phyloP scores from a whole-genome alignment of 2,329 filamentous ascomycete species.

The Nakataea oryzae region DNA sequence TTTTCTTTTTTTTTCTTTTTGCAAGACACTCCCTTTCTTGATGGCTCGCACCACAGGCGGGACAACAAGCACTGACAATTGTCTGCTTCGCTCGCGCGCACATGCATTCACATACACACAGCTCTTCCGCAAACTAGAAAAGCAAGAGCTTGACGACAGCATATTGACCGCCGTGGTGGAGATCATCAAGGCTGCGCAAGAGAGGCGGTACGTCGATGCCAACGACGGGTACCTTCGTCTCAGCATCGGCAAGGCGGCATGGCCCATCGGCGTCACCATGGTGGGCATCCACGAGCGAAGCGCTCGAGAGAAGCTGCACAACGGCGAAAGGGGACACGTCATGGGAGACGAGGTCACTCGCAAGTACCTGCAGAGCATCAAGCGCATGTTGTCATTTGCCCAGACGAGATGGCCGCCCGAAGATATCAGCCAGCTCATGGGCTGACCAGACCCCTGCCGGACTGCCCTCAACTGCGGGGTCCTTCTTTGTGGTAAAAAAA shows the following conservation, averaged over 20 bases:
- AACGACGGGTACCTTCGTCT: constrained; percentile 90
- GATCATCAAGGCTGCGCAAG: constrained; percentile 84
- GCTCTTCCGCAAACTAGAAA: constrained; percentile 84
- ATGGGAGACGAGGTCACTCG: constrained; percentile 94
- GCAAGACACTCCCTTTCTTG: neutral
- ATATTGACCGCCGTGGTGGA: constrained; percentile 77
- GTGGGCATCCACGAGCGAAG: constrained; percentile 98
- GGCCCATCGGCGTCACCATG: constrained; percentile 99
- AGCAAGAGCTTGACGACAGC: constrained; percentile 65
- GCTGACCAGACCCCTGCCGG: constrained; percentile 32
- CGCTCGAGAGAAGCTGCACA: constrained; percentile 88
- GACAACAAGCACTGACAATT: neutral
- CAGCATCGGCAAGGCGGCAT: constrained; percentile 92
- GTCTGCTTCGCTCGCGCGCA: neutral
- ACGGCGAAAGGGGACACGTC: constrained; percentile 82
- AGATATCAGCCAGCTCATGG: constrained; percentile 91
- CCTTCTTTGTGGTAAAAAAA: neutral
- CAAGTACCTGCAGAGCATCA: constrained; percentile 96
- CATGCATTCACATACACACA: no score
- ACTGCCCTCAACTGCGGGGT: neutral
- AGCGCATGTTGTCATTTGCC: constrained; percentile 90
- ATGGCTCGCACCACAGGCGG: neutral
- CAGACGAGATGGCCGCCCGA: constrained; percentile 94
- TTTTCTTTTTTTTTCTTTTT: neutral
- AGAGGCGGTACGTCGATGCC: constrained; percentile 86